Evolutionary conservation across 441 rosid species (phyloP), one percentile per base, ranked within the genome.

Genomic region (Euphorbia corollata): DNA sequence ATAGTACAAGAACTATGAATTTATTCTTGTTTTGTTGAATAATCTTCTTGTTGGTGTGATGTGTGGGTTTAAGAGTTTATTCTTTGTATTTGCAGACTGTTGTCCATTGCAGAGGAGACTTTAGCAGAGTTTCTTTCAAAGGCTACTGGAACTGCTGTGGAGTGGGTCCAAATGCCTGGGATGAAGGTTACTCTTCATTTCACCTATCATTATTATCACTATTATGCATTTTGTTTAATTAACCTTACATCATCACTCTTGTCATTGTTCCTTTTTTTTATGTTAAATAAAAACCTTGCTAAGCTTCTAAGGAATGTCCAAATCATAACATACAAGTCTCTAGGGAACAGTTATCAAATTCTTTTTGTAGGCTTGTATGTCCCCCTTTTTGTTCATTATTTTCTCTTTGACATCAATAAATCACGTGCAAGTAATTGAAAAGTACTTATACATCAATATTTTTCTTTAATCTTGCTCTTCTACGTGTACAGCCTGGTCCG

Each of bases 131-230:
- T 94, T 91, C 96, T 94, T 80, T 94, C 99, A 71, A 94, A 94
- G 98, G 99, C 99, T 70, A 94, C 97, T 81, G 99, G 99, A 86
- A 94, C 98, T 79, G 99, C 99, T 75, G 97, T 94, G 63, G 99
- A 94, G 97, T 94, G 99, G 99, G 91, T 94, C 78, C 99, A 91
- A 87, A 91, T 91, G 98, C 99, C 99, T 87, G 98, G 99, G 90
- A 94, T 91, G 99, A 94, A 94, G 99, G 99, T 91, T 61, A 30
- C 75, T 71, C n/a, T 61, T 62, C 69, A 60, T 71, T 73, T 71
- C 20, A 64, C 23, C 19, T 20, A 19, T 64, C 48, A 11, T 5
- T 20, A 53, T 53, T 10, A 19, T 56, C 30, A 61, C 57, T 68
- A 36, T 45, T 58, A 1, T 65, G 13, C 64, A 18, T 65, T 53